Evolutionary conservation across 192 early-diverging fungal genomes (phyloP).

Genomic region (Umbelopsis sp.): DNA sequence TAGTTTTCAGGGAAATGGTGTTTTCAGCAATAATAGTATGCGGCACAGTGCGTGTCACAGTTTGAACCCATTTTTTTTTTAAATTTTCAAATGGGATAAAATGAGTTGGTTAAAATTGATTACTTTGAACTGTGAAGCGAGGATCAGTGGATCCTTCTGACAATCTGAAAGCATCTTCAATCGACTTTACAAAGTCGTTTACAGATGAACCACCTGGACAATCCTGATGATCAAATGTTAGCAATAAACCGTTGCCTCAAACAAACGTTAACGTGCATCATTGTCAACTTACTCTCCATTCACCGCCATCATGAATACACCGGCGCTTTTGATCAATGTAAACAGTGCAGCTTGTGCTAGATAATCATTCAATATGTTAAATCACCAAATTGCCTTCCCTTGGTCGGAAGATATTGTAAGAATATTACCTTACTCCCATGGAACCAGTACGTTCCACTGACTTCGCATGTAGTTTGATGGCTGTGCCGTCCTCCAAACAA

Average conservation of each 20-base stretch:
- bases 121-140: neutral
- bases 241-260: neutral
- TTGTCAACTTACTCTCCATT: slow-evolving; percentile 37
- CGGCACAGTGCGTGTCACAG: neutral
- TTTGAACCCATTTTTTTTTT: neutral
- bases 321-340: slow-evolving; percentile 56
- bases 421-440: slow-evolving; percentile 37
- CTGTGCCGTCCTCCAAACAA: slow-evolving; percentile 42
- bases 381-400: neutral
- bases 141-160: neutral
- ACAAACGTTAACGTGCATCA: slow-evolving; percentile 22
- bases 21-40: neutral
- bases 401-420: too few relatives aligned
- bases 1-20: neutral
- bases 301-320: slow-evolving; percentile 62
- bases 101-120: neutral
- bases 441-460: slow-evolving; percentile 49
- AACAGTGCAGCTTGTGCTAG: slow-evolving; percentile 57
- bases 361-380: neutral
- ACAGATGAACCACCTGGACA: slow-evolving; percentile 40
- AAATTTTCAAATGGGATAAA: neutral
- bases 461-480: slow-evolving; percentile 46
- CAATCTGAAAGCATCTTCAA: slow-evolving; percentile 27
- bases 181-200: slow-evolving; percentile 39
- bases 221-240: slow-evolving; percentile 19